These are phyloP conservation scores for Blastobotrys americana DNA, from an alignment of 805 yeast species.

Conservation along the genomic window DNA sequence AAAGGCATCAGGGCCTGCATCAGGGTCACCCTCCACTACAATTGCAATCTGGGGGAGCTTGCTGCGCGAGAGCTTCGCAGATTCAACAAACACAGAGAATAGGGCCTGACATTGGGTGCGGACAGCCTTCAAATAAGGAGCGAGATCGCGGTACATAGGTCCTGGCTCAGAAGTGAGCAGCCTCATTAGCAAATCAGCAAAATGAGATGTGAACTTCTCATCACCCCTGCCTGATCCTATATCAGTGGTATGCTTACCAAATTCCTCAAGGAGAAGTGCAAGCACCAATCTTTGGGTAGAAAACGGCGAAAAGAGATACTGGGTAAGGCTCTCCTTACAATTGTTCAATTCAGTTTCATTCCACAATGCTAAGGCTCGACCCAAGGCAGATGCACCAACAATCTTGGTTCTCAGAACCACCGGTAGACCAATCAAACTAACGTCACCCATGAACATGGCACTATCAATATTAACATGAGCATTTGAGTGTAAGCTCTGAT, in stretches of 20 bases:
- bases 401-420: slow-evolving; percentile 68
- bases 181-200: slow-evolving; percentile 14
- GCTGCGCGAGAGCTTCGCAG: slow-evolving; percentile 62
- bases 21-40: slow-evolving; percentile 87
- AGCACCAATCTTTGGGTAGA: slow-evolving; percentile 74
- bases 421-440: slow-evolving; percentile 72
- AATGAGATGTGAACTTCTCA: slow-evolving; percentile 9
- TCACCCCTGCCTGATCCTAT: slow-evolving; percentile 3
- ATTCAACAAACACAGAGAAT: slow-evolving; percentile 67
- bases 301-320: slow-evolving; percentile 51
- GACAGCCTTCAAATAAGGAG: slow-evolving; percentile 76
- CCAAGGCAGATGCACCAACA: slow-evolving; percentile 69
- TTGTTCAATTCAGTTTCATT: slow-evolving; percentile 11
- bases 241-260: slow-evolving; percentile 19
- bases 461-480: slow-evolving; percentile 74
- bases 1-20: slow-evolving; percentile 92
- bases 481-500: too few species aligned
- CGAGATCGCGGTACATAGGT: slow-evolving; percentile 68
- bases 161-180: slow-evolving; percentile 10
- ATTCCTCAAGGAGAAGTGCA: slow-evolving; percentile 66
- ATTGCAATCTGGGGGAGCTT: slow-evolving; percentile 79
- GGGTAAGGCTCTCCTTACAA: slow-evolving; percentile 20
- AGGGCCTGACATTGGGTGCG: slow-evolving; percentile 83
- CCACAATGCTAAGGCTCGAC: slow-evolving; percentile 36
- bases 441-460: slow-evolving; percentile 87